A percentile compares a stretch with the other conserved stretches of the same genome.
Evolutionary conservation across 352 stramenopile genomes (phyloP).

Genomic region (Globisporangium parvum): DNA sequence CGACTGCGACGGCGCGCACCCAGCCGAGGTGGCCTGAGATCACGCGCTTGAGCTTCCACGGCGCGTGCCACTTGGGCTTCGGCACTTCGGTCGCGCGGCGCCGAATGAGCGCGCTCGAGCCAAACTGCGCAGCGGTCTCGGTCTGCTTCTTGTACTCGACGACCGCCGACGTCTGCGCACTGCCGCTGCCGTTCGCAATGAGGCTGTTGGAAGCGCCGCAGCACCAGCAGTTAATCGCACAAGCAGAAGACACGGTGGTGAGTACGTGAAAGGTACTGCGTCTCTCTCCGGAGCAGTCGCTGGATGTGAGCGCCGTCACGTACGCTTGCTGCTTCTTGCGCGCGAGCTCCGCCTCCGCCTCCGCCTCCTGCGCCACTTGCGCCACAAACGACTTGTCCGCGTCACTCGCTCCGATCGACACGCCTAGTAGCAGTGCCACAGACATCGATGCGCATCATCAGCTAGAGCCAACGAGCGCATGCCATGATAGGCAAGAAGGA

Average conservation of each 20-base stretch:
- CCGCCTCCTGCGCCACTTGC: slow-evolving; percentile 50
- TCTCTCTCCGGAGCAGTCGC: not conserved
- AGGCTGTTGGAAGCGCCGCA: slow-evolving; percentile 9
- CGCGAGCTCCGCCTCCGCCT: slow-evolving; percentile 31
- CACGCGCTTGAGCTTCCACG: slow-evolving; percentile 98
- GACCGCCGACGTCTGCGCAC: slow-evolving; percentile 28
- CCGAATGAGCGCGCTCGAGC: slow-evolving; percentile 62
- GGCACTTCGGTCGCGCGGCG: slow-evolving; percentile 85
- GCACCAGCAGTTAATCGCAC: not conserved
- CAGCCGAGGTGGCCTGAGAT: slow-evolving; percentile 94
- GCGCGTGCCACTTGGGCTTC: slow-evolving; percentile 97
- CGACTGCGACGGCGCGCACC: slow-evolving; percentile 96
- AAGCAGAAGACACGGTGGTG: not conserved
- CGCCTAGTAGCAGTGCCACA: slow-evolving; percentile 3
- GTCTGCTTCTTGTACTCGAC: slow-evolving; percentile 60
- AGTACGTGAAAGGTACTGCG: not conserved
- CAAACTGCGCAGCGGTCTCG: slow-evolving; percentile 42
- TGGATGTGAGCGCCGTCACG: slow-evolving; percentile 4
- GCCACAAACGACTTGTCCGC: slow-evolving; percentile 33
- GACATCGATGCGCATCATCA: not conserved
- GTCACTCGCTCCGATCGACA: slow-evolving; percentile 5
- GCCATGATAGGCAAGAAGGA: not conserved
- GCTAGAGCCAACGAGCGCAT: no score
- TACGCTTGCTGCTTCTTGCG: slow-evolving; percentile 48
- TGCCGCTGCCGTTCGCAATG: slow-evolving; percentile 15